Evolutionary conservation across 768 basidiomycete species (phyloP).

Genomic region (Leccinum subtestaceum): DNA sequence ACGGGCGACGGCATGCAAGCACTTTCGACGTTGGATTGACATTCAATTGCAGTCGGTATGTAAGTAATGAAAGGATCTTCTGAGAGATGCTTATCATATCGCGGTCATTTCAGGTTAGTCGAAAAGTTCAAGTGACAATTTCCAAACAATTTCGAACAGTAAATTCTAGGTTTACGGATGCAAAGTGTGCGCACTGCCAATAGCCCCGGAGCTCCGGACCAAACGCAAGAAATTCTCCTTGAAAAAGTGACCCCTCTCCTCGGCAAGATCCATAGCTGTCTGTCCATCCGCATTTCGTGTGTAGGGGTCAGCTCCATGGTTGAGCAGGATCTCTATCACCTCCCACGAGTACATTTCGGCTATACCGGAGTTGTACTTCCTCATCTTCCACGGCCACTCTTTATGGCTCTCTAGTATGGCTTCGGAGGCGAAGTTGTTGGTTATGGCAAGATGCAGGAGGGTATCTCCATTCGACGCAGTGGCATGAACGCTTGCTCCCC

Average conservation of each 20-base stretch:
- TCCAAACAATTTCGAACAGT: too few species aligned
- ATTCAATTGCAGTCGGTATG: too few species aligned
- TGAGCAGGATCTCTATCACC: neutral
- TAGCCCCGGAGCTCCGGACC: neutral
- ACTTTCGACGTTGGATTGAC: too few species aligned
- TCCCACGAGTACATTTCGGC: too few species aligned
- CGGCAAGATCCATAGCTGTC: neutral
- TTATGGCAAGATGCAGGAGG: neutral
- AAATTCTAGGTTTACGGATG: neutral
- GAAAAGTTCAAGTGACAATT: too few species aligned
- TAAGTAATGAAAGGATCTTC: too few species aligned
- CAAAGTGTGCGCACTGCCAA: too few species aligned
- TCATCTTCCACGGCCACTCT: neutral
- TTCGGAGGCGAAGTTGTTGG: neutral
- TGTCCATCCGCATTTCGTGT: neutral
- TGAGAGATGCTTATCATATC: too few species aligned
- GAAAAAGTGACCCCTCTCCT: neutral
- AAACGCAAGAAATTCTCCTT: conserved; percentile 7
- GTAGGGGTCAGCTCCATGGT: neutral
- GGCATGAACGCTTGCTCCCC: neutral
- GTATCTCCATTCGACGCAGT: neutral
- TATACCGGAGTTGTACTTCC: too few species aligned
- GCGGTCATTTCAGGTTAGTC: too few species aligned
- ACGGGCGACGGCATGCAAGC: too few species aligned
- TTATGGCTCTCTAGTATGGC: too few species aligned